These are phyloP conservation scores for Pestalotiopsis sp. DNA, from an alignment of 2,329 filamentous ascomycete genomes.

Conservation along the genomic window DNA sequence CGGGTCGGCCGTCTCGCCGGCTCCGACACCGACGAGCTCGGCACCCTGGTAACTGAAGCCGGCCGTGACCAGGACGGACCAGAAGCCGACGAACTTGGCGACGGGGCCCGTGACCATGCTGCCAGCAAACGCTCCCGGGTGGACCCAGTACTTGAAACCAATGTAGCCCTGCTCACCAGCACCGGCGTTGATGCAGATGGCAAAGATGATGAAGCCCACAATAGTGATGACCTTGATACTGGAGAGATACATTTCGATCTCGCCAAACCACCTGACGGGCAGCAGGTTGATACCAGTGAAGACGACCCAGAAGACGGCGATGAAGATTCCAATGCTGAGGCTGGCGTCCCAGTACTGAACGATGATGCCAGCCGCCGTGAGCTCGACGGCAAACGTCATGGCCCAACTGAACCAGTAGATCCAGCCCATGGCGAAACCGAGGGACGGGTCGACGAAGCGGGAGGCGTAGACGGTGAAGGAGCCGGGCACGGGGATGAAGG, in stretches of 20 bases:
- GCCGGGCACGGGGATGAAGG: constrained; percentile 76
- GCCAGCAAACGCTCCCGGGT: constrained; percentile 69
- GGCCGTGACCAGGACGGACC: constrained; percentile 69
- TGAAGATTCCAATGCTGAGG: constrained; percentile 72
- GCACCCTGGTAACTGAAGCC: constrained; percentile 74
- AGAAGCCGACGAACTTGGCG: constrained; percentile 70
- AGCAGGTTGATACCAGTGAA: constrained; percentile 73
- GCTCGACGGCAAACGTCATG: constrained; percentile 72
- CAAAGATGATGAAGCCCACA: constrained; percentile 75
- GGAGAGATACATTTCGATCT: constrained; percentile 79
- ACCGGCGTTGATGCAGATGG: constrained; percentile 74
- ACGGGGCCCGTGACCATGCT: constrained; percentile 56
- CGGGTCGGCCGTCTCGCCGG: constrained; percentile 75
- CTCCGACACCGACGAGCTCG: constrained; percentile 78
- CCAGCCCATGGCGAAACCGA: constrained; percentile 81
- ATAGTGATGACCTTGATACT: constrained; percentile 78
- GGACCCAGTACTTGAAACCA: constrained; percentile 72
- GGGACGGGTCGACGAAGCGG: constrained; percentile 69
- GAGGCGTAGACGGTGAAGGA: constrained; percentile 77
- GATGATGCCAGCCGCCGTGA: constrained; percentile 73
- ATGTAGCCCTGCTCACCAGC: constrained; percentile 71
- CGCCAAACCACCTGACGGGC: constrained; percentile 73
- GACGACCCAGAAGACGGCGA: constrained; percentile 72
- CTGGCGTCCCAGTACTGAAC: constrained; percentile 73
- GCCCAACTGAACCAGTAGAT: constrained; percentile 81